phyloP scores from a whole-genome alignment of 495 filamentous ascomycete genomes.

The Opeltia flavorubescens region DNA sequence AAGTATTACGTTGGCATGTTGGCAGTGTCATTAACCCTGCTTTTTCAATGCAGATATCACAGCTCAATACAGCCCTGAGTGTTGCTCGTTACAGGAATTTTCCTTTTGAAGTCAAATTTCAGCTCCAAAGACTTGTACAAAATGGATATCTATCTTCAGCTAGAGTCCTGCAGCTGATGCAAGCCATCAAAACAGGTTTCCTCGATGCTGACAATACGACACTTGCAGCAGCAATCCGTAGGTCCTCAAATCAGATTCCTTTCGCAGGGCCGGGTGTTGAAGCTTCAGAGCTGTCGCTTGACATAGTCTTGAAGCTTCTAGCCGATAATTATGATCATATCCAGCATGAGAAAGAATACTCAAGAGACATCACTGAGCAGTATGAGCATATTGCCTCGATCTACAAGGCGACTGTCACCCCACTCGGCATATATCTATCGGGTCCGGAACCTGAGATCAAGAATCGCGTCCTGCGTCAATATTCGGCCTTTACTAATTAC shows the following conservation, averaged over 20 bases:
- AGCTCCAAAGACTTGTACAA: constrained; percentile 24
- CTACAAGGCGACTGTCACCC: constrained; percentile 47
- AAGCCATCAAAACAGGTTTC: constrained; percentile 1
- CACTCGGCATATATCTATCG: constrained; percentile 48
- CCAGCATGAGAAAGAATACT: constrained; percentile 16
- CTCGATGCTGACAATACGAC: background rate
- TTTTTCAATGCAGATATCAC: constrained; percentile 8
- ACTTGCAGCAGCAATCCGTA: constrained; percentile 29
- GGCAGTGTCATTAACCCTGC: background rate
- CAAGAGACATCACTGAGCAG: constrained; percentile 11
- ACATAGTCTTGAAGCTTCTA: constrained; percentile 31
- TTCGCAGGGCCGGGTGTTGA: constrained; percentile 35
- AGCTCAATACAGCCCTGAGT: constrained; percentile 15
- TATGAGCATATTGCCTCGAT: constrained; percentile 19
- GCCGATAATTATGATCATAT: constrained; percentile 24
- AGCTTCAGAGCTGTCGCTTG: constrained; percentile 24
- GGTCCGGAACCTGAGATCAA: constrained; percentile 57
- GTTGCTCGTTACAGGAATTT: constrained; percentile 8
- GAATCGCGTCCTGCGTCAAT: constrained; percentile 65
- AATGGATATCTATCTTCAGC: constrained; percentile 22
- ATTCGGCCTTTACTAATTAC: constrained; percentile 42
- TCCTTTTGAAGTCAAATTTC: constrained; percentile 27
- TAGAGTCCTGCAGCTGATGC: constrained; percentile 13
- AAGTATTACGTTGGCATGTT: constrained; percentile 12
- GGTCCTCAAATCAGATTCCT: constrained; percentile 31